Percentiles rank a stretch among this genome's conserved stretches.
Evolutionary conservation across 495 filamentous ascomycete species (phyloP).

Genomic region (Penicillium macrosclerotiorum): DNA sequence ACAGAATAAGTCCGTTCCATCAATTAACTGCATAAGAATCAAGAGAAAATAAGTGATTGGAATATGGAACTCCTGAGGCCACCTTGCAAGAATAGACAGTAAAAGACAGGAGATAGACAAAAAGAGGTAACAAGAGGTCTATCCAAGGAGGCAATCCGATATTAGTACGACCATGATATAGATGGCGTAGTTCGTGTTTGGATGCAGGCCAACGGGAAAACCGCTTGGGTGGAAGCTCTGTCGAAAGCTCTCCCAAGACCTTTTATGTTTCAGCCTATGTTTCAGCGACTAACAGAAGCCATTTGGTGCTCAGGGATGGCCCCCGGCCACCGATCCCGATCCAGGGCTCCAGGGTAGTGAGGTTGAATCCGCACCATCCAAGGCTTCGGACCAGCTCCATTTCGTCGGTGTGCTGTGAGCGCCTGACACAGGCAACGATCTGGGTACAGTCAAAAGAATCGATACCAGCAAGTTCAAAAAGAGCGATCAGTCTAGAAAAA

Average conservation of each 20-base stretch:
- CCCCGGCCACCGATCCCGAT: slow-evolving; percentile 43
- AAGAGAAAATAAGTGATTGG: no score
- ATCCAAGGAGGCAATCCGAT: no score
- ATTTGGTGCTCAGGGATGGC: slow-evolving; percentile 61
- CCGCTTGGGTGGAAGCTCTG: no score
- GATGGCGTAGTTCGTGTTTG: no score
- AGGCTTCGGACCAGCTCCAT: slow-evolving; percentile 72
- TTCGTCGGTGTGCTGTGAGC: slow-evolving; percentile 55
- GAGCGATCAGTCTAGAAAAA: slow-evolving; percentile 60
- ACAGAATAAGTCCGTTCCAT: no score
- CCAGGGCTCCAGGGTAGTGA: slow-evolving; percentile 76
- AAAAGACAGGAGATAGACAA: no score
- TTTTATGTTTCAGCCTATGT: slow-evolving; percentile 41
- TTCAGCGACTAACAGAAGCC: slow-evolving; percentile 87
- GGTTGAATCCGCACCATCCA: slow-evolving; percentile 88
- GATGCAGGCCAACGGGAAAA: no score
- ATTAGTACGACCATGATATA: no score
- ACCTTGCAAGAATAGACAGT: no score
- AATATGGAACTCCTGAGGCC: no score
- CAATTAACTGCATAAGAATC: no score
- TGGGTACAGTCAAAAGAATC: slow-evolving; percentile 69
- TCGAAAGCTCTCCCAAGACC: not conserved
- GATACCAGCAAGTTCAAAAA: slow-evolving; percentile 79
- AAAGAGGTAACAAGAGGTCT: no score
- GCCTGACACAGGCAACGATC: slow-evolving; percentile 78